A percentile compares a stretch with the other conserved stretches of the same genome.
Evolutionary conservation across 2,329 filamentous ascomycete genomes (phyloP).

Genomic region (Raffaelea ambrosiae): DNA sequence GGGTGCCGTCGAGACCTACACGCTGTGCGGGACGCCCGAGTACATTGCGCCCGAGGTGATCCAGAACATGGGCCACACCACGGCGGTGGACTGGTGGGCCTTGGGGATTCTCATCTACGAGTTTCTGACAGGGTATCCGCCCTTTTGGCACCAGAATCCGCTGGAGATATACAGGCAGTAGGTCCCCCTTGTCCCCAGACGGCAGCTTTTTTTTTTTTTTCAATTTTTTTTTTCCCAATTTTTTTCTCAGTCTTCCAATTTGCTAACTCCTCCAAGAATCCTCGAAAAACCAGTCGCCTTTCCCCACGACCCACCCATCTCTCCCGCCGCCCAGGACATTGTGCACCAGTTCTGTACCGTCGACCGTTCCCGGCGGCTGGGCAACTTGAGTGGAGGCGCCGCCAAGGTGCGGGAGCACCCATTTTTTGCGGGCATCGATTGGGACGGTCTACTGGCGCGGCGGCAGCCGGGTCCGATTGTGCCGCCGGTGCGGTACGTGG

Average conservation of each 20-base stretch:
- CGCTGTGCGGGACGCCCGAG: slow-evolving; percentile 74
- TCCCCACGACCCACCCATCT: slow-evolving; percentile 58
- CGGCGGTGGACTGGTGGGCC: slow-evolving; percentile 82
- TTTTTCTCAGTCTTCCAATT: background rate
- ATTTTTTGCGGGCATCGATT: slow-evolving; percentile 66
- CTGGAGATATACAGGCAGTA: slow-evolving; percentile 80
- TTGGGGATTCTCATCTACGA: slow-evolving; percentile 78
- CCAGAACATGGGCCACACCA: slow-evolving; percentile 68
- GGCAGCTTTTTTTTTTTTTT: background rate
- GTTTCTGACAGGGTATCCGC: slow-evolving; percentile 75
- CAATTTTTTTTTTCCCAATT: background rate
- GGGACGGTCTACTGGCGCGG: slow-evolving; percentile 62
- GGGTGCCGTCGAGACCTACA: slow-evolving; percentile 59
- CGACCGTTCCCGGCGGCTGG: slow-evolving; percentile 67
- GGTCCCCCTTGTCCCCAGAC: slow-evolving; percentile 17
- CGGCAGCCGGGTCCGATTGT: slow-evolving; percentile 62
- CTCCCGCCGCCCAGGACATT: slow-evolving; percentile 61
- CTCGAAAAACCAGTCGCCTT: slow-evolving; percentile 71
- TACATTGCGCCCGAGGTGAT: slow-evolving; percentile 82
- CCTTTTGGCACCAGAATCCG: slow-evolving; percentile 80
- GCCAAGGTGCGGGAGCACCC: slow-evolving; percentile 63
- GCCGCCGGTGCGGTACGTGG: slow-evolving; percentile 62
- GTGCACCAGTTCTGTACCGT: slow-evolving; percentile 70
- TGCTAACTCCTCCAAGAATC: slow-evolving; percentile 51
- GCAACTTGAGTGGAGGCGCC: slow-evolving; percentile 70